phyloP scores from a whole-genome alignment of 2,329 filamentous ascomycete genomes.

The Fusarium sp. region DNA sequence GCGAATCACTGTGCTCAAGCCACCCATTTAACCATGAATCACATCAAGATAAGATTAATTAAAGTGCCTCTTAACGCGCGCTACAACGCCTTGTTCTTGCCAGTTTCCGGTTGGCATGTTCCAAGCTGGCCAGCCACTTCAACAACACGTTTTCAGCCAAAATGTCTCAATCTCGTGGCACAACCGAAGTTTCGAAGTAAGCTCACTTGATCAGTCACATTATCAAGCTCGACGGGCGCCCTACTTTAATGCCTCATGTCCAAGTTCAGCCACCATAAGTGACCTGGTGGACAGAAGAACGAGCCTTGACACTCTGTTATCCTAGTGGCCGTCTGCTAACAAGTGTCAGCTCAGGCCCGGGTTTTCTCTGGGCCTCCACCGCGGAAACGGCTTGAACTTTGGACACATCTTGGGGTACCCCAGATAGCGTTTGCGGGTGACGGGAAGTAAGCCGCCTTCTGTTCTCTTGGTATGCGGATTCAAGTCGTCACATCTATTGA shows the following conservation, averaged over 20 bases:
- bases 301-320: not conserved
- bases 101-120: not conserved
- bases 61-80: not conserved
- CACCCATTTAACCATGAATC: not conserved
- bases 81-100: not conserved
- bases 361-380: not conserved
- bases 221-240: not conserved
- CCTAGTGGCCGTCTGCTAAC: not conserved
- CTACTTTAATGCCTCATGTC: not conserved
- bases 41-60: not conserved
- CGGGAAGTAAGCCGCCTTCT: conserved; percentile 1
- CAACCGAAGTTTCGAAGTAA: not conserved
- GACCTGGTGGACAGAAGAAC: not conserved
- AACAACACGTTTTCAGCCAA: not conserved
- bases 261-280: not conserved
- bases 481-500: not conserved
- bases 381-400: not conserved
- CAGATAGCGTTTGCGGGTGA: not conserved
- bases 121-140: not conserved
- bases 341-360: not conserved
- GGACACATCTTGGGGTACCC: too few species aligned
- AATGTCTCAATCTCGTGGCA: not conserved
- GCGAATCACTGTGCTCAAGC: not conserved
- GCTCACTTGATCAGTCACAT: not conserved
- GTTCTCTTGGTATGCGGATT: not conserved